Conservation (phyloP, 257 asterid species). For the Agastache rugosa region DNA sequence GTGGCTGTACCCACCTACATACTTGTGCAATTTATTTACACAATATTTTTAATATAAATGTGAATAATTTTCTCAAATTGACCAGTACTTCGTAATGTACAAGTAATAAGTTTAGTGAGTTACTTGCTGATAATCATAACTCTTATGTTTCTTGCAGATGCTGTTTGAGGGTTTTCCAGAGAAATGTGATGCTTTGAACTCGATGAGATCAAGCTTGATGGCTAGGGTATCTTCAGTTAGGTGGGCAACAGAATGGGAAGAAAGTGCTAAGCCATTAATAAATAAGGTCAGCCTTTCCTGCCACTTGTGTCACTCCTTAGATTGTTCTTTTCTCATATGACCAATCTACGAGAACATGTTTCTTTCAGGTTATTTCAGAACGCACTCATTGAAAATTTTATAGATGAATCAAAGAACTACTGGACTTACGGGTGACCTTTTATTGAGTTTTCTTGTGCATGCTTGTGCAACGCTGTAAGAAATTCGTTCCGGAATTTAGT, state of each 20-base stretch:
- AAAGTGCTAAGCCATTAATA: conserved; percentile 76
- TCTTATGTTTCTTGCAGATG: conserved; percentile 52
- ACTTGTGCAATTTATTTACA: background rate
- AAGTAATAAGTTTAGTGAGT: background rate
- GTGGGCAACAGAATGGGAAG: conserved; percentile 92
- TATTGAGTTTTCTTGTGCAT: background rate
- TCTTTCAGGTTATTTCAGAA: conserved; percentile 64
- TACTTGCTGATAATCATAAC: background rate
- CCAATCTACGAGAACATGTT: background rate
- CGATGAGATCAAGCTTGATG: conserved; percentile 68
- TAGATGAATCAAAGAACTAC: background rate
- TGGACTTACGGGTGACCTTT: conserved; percentile 20
- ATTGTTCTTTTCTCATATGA: conserved; percentile 8
- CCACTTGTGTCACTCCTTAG: background rate
- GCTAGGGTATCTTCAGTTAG: conserved; percentile 67
- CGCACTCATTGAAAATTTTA: conserved; percentile 43
- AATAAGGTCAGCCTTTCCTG: conserved; percentile 51
- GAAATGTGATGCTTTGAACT: conserved; percentile 61
- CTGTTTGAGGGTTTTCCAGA: conserved; percentile 86
- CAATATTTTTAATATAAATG: background rate
- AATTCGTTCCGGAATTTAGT: background rate
- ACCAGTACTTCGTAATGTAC: background rate
- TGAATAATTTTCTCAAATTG: background rate
- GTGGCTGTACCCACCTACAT: background rate
- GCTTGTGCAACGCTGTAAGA: background rate